Conservation (phyloP, 495 filamentous ascomycete species). For the Penicillium pancosmium region DNA sequence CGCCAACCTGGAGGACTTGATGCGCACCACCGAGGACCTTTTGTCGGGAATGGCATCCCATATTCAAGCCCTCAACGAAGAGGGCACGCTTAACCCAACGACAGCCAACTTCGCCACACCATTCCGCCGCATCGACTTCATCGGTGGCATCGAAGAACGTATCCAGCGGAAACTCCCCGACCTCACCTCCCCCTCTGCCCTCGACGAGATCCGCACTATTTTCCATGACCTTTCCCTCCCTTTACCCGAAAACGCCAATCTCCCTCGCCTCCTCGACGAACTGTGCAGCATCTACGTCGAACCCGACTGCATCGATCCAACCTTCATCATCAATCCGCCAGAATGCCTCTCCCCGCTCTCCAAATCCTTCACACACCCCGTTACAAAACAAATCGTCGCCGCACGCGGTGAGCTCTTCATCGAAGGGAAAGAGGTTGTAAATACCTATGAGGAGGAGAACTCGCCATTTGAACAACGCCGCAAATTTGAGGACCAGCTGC, state of each 20-base stretch:
- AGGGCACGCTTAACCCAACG: conserved; percentile 51
- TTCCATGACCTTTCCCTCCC: conserved; percentile 58
- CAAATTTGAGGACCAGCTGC: conserved; percentile 73
- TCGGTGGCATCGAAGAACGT: conserved; percentile 70
- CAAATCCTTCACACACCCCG: conserved; percentile 71
- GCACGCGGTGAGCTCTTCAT: conserved; percentile 91
- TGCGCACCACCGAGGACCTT: conserved; percentile 70
- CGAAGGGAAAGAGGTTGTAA: conserved; percentile 76
- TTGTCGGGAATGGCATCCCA: conserved; percentile 59
- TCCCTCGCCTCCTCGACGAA: conserved; percentile 83
- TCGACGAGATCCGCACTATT: conserved; percentile 55
- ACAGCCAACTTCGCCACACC: conserved; percentile 60
- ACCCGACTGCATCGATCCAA: conserved; percentile 66
- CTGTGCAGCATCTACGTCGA: conserved; percentile 80
- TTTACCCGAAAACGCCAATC: conserved; percentile 56
- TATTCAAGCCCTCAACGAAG: conserved; percentile 51
- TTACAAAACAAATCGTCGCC: conserved; percentile 67
- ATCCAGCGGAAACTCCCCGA: conserved; percentile 70
- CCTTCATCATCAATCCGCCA: conserved; percentile 90
- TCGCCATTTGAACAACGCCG: conserved; percentile 82
- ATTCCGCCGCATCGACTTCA: conserved; percentile 75
- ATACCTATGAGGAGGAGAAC: conserved; percentile 98
- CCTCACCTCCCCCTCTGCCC: conserved; percentile 57
- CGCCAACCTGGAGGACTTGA: conserved; percentile 74
- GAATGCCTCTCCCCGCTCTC: conserved; percentile 89